A percentile compares a stretch with the other conserved stretches of the same genome.
These are phyloP conservation scores for Pseudogymnoascus destructans DNA, from an alignment of 2,329 filamentous ascomycete species.

Conservation along the genomic window DNA sequence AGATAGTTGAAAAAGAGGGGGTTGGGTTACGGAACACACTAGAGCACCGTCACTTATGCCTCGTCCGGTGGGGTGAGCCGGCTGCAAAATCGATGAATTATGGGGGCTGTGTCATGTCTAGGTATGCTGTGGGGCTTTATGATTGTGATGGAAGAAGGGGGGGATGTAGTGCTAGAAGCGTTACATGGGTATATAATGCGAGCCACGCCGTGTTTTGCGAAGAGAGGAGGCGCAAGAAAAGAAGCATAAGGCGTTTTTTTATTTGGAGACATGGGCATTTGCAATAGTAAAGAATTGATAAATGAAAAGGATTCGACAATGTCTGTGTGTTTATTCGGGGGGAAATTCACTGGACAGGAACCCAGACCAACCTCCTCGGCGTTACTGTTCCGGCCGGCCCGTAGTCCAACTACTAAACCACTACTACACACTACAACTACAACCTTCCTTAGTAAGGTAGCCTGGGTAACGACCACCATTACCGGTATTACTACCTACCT, in stretches of 20 bases:
- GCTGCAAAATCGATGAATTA: conserved; percentile 4
- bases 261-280: conserved; percentile 3
- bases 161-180: conserved; percentile 7
- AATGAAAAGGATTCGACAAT: not conserved
- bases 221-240: conserved; percentile 9
- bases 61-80: not conserved
- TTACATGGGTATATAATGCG: conserved; percentile 9
- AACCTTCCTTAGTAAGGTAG: conserved; percentile 3
- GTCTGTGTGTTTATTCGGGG: not conserved
- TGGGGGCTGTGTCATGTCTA: not conserved
- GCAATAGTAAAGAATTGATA: conserved; percentile 9
- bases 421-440: not conserved
- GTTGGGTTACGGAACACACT: not conserved
- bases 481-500: not conserved
- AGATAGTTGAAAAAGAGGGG: not conserved
- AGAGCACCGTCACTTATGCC: not conserved
- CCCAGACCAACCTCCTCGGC: not conserved
- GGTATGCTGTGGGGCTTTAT: conserved; percentile 2
- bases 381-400: not conserved
- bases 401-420: not conserved
- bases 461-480: not conserved
- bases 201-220: conserved; percentile 6
- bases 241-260: conserved; percentile 9
- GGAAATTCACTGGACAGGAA: not conserved
- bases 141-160: not conserved